phyloP scores from a whole-genome alignment of 2,329 filamentous ascomycete species.

The Diaporthe vexans region DNA sequence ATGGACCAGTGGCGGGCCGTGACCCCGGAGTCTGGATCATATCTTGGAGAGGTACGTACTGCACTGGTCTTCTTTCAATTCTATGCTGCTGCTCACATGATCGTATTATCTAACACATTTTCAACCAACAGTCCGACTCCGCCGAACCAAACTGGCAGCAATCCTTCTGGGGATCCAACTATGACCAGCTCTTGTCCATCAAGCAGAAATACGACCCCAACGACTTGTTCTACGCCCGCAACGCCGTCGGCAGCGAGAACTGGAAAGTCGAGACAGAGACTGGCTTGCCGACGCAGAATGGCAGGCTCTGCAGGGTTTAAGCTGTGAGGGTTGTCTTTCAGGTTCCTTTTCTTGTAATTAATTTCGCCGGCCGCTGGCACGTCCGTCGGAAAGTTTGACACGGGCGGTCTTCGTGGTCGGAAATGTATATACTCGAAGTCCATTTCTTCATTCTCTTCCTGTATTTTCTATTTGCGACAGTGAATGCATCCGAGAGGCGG shows the following conservation, averaged over 20 bases:
- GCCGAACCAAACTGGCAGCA: conserved; percentile 52
- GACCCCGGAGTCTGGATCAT: conserved; percentile 54
- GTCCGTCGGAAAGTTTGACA: neutral
- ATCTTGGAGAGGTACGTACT: conserved; percentile 42
- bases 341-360: neutral
- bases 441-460: neutral
- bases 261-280: conserved; percentile 41
- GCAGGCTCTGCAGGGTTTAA: conserved; percentile 32
- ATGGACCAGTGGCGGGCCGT: conserved; percentile 50
- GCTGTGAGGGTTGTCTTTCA: neutral
- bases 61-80: neutral
- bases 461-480: neutral
- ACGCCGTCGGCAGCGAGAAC: conserved; percentile 45
- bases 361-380: neutral
- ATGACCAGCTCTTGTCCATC: conserved; percentile 47
- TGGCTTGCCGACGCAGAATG: conserved; percentile 33
- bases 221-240: conserved; percentile 48
- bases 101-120: neutral
- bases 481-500: neutral
- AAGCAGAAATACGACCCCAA: conserved; percentile 53
- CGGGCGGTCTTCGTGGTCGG: neutral
- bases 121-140: conserved; percentile 54
- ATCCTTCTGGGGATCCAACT: conserved; percentile 52
- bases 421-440: neutral
- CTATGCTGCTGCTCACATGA: too few species aligned